Percentiles rank a stretch among this genome's conserved stretches.
Evolutionary conservation across 208 protist species (phyloP).

Genomic region (Jaenimonas drosophilae): DNA sequence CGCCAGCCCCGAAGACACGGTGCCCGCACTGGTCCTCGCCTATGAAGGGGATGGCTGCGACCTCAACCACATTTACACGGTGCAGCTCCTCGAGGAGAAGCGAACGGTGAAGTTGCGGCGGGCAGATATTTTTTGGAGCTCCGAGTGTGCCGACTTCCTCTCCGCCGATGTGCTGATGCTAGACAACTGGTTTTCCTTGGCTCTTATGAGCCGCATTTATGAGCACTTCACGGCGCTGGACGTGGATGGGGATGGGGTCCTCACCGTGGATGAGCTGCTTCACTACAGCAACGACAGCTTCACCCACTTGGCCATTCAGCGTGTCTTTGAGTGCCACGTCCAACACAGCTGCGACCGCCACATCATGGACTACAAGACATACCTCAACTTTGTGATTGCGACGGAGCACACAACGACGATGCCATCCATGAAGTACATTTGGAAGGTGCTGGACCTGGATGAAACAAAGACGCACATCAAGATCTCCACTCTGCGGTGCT

Average conservation of each 20-base stretch:
- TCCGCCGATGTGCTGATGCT: conserved; percentile 43
- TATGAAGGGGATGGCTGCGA: conserved; percentile 54
- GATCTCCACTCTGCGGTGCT: conserved; percentile 57
- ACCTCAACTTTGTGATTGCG: conserved; percentile 90
- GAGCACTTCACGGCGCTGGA: conserved; percentile 85
- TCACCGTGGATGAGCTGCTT: conserved; percentile 62
- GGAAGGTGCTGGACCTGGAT: conserved; percentile 73
- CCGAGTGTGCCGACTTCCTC: conserved; percentile 62
- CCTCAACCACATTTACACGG: conserved; percentile 50
- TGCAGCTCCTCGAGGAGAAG: conserved; percentile 26
- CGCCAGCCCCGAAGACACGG: conserved; percentile 49
- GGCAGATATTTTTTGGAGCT: conserved; percentile 59
- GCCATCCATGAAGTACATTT: conserved; percentile 81
- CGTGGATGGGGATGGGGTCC: conserved; percentile 72
- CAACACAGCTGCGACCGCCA: conserved; percentile 47
- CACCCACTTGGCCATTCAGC: conserved; percentile 66
- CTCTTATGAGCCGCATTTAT: conserved; percentile 81
- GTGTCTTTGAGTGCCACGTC: conserved; percentile 87
- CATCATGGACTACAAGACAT: conserved; percentile 90
- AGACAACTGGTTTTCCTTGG: conserved; percentile 87
- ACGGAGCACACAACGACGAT: conserved; percentile 77
- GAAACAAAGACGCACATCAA: conserved; percentile 46
- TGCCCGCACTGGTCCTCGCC: conserved; percentile 41
- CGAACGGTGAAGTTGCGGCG: conserved; percentile 29
- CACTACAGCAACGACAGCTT: conserved; percentile 84